Evolutionary conservation across 2,329 filamentous ascomycete genomes (phyloP).

Genomic region (Aspergillus pseudonomiae): DNA sequence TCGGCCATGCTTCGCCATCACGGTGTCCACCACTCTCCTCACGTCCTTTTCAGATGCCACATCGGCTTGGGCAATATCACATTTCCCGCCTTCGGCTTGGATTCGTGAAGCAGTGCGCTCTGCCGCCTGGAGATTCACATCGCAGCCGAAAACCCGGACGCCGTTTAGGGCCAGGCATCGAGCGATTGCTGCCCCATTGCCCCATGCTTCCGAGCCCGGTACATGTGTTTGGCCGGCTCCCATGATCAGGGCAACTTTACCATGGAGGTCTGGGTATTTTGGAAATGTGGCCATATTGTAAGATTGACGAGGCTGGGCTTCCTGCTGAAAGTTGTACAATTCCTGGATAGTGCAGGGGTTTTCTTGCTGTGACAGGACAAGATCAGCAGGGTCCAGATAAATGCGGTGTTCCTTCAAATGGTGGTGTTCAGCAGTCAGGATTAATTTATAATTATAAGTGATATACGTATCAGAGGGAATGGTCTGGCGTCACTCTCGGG

Average conservation of each 20-base stretch:
- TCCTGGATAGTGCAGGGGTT: not conserved
- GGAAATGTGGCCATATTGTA: not conserved
- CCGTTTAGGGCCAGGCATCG: not conserved
- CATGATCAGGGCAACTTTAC: not conserved
- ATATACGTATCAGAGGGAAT: too few species aligned
- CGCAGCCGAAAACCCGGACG: not conserved
- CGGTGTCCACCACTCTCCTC: not conserved
- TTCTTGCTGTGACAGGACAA: not conserved
- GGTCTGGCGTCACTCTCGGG: not conserved
- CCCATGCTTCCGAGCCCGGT: not conserved
- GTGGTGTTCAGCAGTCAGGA: too few species aligned
- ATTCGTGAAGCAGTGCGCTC: not conserved
- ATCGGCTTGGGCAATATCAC: not conserved
- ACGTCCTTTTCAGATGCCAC: not conserved
- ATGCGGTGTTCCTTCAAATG: too few species aligned
- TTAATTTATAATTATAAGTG: too few species aligned
- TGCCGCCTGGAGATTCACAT: not conserved
- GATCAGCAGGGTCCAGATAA: not conserved
- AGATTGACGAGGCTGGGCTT: not conserved
- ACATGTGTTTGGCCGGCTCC: not conserved
- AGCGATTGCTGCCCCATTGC: not conserved
- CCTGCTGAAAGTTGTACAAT: rapidly evolving
- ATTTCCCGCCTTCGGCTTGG: not conserved
- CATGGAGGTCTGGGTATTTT: not conserved
- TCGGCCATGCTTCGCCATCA: not conserved